Percentiles rank a stretch among this genome's conserved stretches.
Evolutionary conservation across 2,329 filamentous ascomycete genomes (phyloP).

Genomic region (Penicillium polonicum): DNA sequence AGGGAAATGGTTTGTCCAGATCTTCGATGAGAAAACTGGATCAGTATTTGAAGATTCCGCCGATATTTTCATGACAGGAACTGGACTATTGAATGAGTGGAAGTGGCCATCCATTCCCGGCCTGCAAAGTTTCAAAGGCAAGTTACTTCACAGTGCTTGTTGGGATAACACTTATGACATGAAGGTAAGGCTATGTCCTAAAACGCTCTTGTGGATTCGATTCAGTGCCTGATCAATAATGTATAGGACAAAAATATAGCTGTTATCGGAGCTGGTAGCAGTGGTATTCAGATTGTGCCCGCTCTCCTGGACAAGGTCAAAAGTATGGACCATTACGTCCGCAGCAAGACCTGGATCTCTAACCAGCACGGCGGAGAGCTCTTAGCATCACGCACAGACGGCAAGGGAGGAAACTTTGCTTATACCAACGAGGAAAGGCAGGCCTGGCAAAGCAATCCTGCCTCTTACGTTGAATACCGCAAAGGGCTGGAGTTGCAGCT

Average conservation of each 20-base stretch:
- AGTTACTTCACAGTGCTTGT: slow-evolving; percentile 10
- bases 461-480: slow-evolving; percentile 31
- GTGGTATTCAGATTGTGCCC: slow-evolving; percentile 40
- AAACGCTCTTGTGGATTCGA: too few relatives aligned
- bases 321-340: slow-evolving; percentile 33
- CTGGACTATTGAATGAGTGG: slow-evolving; percentile 22
- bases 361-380: slow-evolving; percentile 26
- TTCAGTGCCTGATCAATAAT: not conserved
- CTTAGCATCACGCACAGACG: slow-evolving; percentile 9
- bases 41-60: not conserved
- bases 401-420: not conserved
- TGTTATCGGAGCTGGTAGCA: slow-evolving; percentile 31
- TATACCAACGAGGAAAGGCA: not conserved
- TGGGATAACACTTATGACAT: slow-evolving; percentile 9
- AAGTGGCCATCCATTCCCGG: slow-evolving; percentile 22
- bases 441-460: not conserved
- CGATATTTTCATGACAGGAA: slow-evolving; percentile 16
- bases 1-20: not conserved
- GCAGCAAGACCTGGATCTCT: slow-evolving; percentile 34
- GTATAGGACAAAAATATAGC: slow-evolving; percentile 25
- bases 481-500: slow-evolving; percentile 34
- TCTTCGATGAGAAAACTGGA: not conserved
- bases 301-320: slow-evolving; percentile 18
- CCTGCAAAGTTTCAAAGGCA: slow-evolving; percentile 9
- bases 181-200: not conserved